Evolutionary conservation across 2,329 filamentous ascomycete species (phyloP).

Genomic region (Monilinia fructicola): DNA sequence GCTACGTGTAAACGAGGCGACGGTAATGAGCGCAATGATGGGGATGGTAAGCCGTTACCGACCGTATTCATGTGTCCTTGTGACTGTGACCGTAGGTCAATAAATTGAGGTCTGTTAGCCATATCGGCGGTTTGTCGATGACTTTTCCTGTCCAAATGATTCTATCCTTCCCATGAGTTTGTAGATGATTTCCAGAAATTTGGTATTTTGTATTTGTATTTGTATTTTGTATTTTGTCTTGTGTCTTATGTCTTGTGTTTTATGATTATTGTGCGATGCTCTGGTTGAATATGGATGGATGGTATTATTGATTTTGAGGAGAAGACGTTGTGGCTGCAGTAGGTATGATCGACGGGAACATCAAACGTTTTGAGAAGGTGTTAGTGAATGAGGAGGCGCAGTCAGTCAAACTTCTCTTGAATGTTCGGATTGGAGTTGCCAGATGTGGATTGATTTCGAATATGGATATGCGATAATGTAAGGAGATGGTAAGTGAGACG

Average conservation of each 20-base stretch:
- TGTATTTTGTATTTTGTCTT: no score
- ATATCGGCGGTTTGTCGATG: slow-evolving; percentile 28
- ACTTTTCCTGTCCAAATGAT: slow-evolving; percentile 16
- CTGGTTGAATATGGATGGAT: not conserved
- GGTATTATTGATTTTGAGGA: not conserved
- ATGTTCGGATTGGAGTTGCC: slow-evolving; percentile 17
- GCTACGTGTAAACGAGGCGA: slow-evolving; percentile 77
- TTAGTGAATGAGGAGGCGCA: slow-evolving; percentile 21
- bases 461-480: slow-evolving; percentile 18
- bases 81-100: slow-evolving; percentile 40
- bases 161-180: slow-evolving; percentile 13
- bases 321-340: slow-evolving; percentile 22
- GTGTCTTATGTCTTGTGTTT: no score
- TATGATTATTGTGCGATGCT: not conserved
- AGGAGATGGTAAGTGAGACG: slow-evolving; percentile 19
- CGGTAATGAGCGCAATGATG: slow-evolving; percentile 32
- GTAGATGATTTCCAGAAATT: slow-evolving; percentile 4
- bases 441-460: slow-evolving; percentile 10
- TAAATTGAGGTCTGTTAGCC: slow-evolving; percentile 38
- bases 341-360: slow-evolving; percentile 2
- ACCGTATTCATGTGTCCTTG: slow-evolving; percentile 33
- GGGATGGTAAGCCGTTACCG: slow-evolving; percentile 31
- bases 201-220: no score
- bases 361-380: slow-evolving; percentile 8
- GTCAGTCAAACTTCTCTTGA: slow-evolving; percentile 13